Base-by-base conservation (phyloP, 805 yeast species). In the Teunomyces gatunensis region DNA sequence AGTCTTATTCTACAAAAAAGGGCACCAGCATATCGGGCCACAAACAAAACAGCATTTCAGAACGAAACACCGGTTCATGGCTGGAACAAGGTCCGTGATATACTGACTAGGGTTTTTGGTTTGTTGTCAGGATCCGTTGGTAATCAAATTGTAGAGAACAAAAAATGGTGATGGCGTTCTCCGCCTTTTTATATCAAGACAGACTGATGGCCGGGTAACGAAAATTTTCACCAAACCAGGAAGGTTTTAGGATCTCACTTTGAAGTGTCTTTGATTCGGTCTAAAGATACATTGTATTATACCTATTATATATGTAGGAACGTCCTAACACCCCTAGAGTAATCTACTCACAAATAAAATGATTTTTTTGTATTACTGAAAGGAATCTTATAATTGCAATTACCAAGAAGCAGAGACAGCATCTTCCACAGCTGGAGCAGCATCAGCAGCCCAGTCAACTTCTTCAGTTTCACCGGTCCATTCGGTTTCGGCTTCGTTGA, bases 371-470 rank as follows among this genome's bases (percentile, higher is more conserved):
- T 40, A 30, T 28, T 40, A 30, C 33, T 40, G 43, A 40, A 40
- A 30, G 17, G 17, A 42, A 36, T 13, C 40, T 21, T 37, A 37
- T 37, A 27, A 42, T 47, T 42, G 42, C 45, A 48, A 44, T 69
- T 71, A 73, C 78, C 78, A 73, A 64, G 68, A 69, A 54, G 73
- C 64, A 63, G 77, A 75, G 69, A 85, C 89, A 71, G 87, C 89
- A 79, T 85, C 86, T 79, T 84, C 89, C 67, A 83, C 89, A 60
- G 77, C 78, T 59, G 77, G 73, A 57, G 75, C 69, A 64, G 73
- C 80, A 63, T 74, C 77, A 54, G 77, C 69, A 65, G 84, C 84
- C 82, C 85, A 85, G 74, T 81, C 89, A 65, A 75, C 85, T 57
- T 73, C 79, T 65, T 75, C 81, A 56, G 79, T 79, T 68, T 77